These are phyloP conservation scores for Xylaria nigripes DNA, from an alignment of 495 filamentous ascomycete genomes.

Conservation along the genomic window DNA sequence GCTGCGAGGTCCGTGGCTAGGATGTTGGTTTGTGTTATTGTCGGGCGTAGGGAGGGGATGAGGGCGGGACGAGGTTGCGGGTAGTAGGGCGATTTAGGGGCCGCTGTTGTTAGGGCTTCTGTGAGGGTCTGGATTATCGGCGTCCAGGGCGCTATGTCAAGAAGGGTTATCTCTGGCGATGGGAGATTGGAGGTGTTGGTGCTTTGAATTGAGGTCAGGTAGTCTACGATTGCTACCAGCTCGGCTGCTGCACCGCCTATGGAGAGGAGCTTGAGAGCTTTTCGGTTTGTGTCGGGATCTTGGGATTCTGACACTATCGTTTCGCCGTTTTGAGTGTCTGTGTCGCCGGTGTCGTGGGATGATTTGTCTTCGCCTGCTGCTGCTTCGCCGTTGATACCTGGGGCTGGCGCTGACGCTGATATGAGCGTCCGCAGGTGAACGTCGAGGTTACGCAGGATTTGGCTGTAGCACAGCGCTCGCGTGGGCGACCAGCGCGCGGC, in stretches of 20 bases:
- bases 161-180: slow-evolving; percentile 43
- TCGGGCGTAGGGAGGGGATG: slow-evolving; percentile 29
- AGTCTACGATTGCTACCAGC: slow-evolving; percentile 63
- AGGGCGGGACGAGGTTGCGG: slow-evolving; percentile 40
- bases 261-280: slow-evolving; percentile 45
- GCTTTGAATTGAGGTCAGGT: slow-evolving; percentile 32
- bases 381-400: background rate
- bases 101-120: slow-evolving; percentile 36
- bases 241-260: slow-evolving; percentile 89
- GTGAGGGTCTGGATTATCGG: slow-evolving; percentile 49
- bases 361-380: background rate
- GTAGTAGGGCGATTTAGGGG: slow-evolving; percentile 47
- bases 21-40: slow-evolving; percentile 56
- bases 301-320: background rate
- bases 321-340: background rate
- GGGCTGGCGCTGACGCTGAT: background rate
- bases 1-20: slow-evolving; percentile 27
- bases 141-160: slow-evolving; percentile 78
- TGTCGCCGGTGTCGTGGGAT: background rate
- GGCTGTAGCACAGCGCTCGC: slow-evolving; percentile 68
- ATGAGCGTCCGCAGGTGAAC: slow-evolving; percentile 27
- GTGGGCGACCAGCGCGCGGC: slow-evolving; percentile 80
- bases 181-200: background rate
- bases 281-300: background rate
- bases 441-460: slow-evolving; percentile 49